Conservation (phyloP, 2,329 filamentous ascomycete genomes). For the Monosporascus sp. region DNA sequence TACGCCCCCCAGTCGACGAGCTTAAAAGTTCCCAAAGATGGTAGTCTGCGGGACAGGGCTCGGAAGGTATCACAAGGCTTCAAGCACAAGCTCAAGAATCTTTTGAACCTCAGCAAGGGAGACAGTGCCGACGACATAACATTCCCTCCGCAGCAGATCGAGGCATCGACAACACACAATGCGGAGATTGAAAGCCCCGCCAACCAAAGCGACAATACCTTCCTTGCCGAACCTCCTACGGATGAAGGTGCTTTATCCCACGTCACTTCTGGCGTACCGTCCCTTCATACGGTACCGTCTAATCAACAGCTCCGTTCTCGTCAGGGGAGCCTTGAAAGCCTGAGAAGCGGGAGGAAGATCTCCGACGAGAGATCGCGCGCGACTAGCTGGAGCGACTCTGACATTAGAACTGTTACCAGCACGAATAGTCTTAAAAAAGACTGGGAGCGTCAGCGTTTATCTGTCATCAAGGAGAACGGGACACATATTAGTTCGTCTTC, state of each 20-base stretch:
- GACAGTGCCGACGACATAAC: conserved; percentile 27
- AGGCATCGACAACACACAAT: conserved; percentile 34
- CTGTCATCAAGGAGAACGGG: conserved; percentile 57
- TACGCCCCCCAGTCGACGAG: conserved; percentile 33
- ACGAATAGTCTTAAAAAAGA: conserved; percentile 35
- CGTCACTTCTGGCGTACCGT: conserved; percentile 45
- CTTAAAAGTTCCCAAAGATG: conserved; percentile 20
- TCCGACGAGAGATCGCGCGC: conserved; percentile 58
- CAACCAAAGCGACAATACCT: conserved; percentile 10
- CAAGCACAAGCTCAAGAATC: conserved; percentile 54
- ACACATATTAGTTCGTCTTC: conserved; percentile 37
- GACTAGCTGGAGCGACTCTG: conserved; percentile 68
- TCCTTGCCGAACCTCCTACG: conserved; percentile 4
- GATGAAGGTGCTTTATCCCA: conserved; percentile 35
- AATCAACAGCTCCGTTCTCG: conserved; percentile 45
- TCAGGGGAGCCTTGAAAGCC: conserved; percentile 50
- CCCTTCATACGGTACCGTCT: conserved; percentile 42
- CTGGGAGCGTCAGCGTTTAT: conserved; percentile 53
- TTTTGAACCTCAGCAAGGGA: conserved; percentile 43
- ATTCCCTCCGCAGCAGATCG: conserved; percentile 50
- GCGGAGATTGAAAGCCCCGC: conserved; percentile 10
- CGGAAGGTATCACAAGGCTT: conserved; percentile 60
- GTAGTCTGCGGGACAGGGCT: conserved; percentile 44
- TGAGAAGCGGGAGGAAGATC: conserved; percentile 33
- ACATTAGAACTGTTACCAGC: conserved; percentile 48